These are phyloP conservation scores for Megacollybia marginata DNA, from an alignment of 768 basidiomycete genomes.

Conservation along the genomic window DNA sequence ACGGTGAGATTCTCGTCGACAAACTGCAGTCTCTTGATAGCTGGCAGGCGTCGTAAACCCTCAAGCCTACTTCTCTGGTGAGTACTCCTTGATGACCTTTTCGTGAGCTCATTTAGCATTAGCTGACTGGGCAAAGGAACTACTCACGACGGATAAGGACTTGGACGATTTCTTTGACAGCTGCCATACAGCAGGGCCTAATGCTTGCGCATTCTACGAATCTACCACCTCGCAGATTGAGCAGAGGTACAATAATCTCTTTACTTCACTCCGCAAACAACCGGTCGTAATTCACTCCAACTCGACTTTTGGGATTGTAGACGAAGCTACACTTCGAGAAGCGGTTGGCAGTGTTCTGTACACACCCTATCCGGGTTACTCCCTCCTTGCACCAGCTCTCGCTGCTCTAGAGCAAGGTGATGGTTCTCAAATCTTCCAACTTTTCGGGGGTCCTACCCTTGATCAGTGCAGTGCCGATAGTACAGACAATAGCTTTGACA, in stretches of 20 bases:
- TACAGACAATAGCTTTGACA: neutral
- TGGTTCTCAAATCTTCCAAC: neutral
- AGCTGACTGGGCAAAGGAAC: neutral
- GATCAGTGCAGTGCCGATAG: neutral
- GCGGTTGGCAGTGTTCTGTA: neutral
- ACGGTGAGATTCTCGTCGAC: neutral
- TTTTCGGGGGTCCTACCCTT: neutral
- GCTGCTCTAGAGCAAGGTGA: neutral
- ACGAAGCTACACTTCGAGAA: neutral
- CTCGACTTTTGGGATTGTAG: neutral
- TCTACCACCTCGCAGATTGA: neutral
- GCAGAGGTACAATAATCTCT: neutral
- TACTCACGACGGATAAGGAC: neutral
- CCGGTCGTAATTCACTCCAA: neutral
- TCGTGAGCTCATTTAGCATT: neutral
- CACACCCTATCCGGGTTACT: neutral
- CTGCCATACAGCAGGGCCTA: neutral
- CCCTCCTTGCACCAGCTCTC: neutral
- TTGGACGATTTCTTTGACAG: neutral
- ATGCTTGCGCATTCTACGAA: neutral
- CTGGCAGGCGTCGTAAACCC: neutral
- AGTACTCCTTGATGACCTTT: neutral
- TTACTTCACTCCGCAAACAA: neutral
- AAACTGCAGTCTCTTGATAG: neutral
- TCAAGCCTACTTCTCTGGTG: neutral